Evolutionary conservation across 148 eudicot species (phyloP), one percentile per base, ranked within the genome.

Genomic region (Agrostemma githago): DNA sequence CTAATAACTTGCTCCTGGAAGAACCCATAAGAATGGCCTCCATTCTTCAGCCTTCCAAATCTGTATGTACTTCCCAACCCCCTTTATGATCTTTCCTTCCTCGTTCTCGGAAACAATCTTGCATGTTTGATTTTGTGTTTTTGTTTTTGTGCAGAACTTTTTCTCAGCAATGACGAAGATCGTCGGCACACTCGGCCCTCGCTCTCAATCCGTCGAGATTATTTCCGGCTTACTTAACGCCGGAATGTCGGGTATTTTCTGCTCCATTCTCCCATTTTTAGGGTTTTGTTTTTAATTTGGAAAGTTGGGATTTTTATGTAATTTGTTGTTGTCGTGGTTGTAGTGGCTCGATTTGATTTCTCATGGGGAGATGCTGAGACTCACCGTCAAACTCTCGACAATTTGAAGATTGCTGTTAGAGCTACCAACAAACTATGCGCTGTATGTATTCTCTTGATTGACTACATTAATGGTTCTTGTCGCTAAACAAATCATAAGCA

Each of bases 21-120:
- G 98, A 94, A 83, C 98, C 98, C 0, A 92, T 94, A 76, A 72
- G 98, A n/a, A 94, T 94, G 98, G 97, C 92, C 37, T 87, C 98
- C 62, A 88, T 94, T 38, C 88, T 94, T n/a, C 97, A 91, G 76
- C 97, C 98, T 7, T 92, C 98, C 4, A 91, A 85, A 88, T 61
- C 97, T 63, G 98, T 94, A 71, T 26, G 34, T 26, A 26, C 34
- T 26, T 26, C 34, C 34, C 34, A 72, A 82, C 70, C 16, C 58
- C 16, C 58, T 54, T 10, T 10, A 10, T 10, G 11, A 11, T 43
- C 41, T 17, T 41, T 37, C 61, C 6, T 48, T 10, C 11, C 12
- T 48, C 14, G 3, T 8, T 48, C 12, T 48, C 53, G 53, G 11
- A 8, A 48, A 48, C 53, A 48, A 5, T 10, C 75, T 26, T 26